These are phyloP conservation scores for Rhynchosporium graminicola DNA, from an alignment of 2,329 filamentous ascomycete genomes.

Conservation along the genomic window DNA sequence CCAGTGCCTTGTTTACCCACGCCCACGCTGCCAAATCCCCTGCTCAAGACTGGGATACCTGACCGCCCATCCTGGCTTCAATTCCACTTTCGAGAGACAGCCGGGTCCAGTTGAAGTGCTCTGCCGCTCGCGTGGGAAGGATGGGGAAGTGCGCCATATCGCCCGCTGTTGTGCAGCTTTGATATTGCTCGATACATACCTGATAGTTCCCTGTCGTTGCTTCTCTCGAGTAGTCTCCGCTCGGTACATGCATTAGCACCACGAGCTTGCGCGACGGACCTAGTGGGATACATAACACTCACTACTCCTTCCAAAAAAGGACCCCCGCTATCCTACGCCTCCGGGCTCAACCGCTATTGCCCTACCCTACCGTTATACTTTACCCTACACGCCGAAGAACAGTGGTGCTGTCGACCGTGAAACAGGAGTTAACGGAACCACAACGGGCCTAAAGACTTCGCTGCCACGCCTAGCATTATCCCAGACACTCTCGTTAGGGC, in stretches of 20 bases:
- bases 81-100: slow-evolving; percentile 10
- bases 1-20: background rate
- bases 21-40: slow-evolving; percentile 1
- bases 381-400: background rate
- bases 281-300: slow-evolving; percentile 10
- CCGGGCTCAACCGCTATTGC: slow-evolving; percentile 10
- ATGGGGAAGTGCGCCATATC: slow-evolving; percentile 11
- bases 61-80: slow-evolving; percentile 1
- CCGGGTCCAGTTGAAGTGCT: background rate
- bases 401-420: slow-evolving; percentile 17
- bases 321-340: slow-evolving; percentile 9
- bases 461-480: slow-evolving; percentile 10
- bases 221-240: background rate
- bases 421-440: slow-evolving; percentile 17
- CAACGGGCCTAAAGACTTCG: slow-evolving; percentile 14
- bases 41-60: slow-evolving; percentile 5
- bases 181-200: slow-evolving; percentile 3
- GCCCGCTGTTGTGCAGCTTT: slow-evolving; percentile 4
- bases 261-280: slow-evolving; percentile 7
- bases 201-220: slow-evolving; percentile 6
- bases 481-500: slow-evolving; percentile 4
- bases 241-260: slow-evolving; percentile 6
- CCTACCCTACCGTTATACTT: background rate
- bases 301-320: slow-evolving; percentile 17
- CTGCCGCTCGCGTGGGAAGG: background rate